These are phyloP conservation scores for Lepiota venenata DNA, from an alignment of 768 basidiomycete genomes.

Conservation along the genomic window DNA sequence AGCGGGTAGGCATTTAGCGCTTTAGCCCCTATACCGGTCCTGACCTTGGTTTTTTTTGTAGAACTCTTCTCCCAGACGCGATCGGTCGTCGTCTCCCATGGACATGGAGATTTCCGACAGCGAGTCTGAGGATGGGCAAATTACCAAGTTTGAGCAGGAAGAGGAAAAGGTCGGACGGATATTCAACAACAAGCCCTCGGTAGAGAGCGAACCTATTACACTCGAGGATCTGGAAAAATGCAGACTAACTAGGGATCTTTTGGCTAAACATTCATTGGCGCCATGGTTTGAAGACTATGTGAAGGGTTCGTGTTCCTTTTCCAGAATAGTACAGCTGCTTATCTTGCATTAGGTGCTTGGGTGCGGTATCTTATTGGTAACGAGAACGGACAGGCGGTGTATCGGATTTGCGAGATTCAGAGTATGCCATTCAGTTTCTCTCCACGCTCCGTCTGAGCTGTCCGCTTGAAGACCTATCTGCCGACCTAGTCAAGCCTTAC, in stretches of 20 bases:
- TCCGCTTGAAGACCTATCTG: conserved; percentile 39
- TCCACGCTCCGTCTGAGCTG: conserved; percentile 4
- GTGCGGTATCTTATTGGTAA: conserved; percentile 80
- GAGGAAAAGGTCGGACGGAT: conserved; percentile 61
- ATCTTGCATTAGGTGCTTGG: conserved; percentile 59
- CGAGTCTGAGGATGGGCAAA: conserved; percentile 82
- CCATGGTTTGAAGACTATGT: conserved; percentile 88
- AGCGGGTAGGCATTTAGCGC: conserved; percentile 51
- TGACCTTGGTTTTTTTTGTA: conserved; percentile 29
- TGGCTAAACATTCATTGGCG: conserved; percentile 68
- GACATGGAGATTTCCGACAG: conserved; percentile 87
- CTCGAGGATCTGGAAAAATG: conserved; percentile 59
- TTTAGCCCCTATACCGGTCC: background rate
- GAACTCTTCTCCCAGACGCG: conserved; percentile 47
- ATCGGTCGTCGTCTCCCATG: conserved; percentile 77
- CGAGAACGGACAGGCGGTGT: conserved; percentile 58
- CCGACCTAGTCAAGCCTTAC: conserved; percentile 61
- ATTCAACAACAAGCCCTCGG: conserved; percentile 21
- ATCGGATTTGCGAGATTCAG: conserved; percentile 78
- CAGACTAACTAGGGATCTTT: conserved; percentile 61
- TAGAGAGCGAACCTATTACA: conserved; percentile 46
- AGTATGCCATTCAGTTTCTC: conserved; percentile 44
- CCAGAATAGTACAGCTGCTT: background rate
- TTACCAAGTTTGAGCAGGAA: conserved; percentile 69
- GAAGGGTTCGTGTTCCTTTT: conserved; percentile 48